A percentile compares a stretch with the other conserved stretches of the same genome.
phyloP scores from a whole-genome alignment of 2,329 filamentous ascomycete species.

The Trichoderma polysporum region DNA sequence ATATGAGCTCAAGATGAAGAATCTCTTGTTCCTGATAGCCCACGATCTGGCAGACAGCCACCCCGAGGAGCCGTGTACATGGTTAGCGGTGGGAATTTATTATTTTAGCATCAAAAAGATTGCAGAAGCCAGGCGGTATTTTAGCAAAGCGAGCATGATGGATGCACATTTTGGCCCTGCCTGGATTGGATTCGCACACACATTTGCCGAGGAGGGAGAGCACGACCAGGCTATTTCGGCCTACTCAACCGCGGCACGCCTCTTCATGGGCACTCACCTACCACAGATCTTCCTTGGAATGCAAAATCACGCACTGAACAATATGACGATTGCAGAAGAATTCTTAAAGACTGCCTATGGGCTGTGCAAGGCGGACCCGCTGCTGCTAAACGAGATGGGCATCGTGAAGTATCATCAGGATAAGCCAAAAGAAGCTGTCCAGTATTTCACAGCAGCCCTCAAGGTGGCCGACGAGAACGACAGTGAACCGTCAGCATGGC shows the following conservation, averaged over 20 bases:
- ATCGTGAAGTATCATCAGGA: conserved; percentile 94
- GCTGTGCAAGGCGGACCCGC: conserved; percentile 78
- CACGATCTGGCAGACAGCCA: conserved; percentile 92
- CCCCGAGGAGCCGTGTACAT: conserved; percentile 86
- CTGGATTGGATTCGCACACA: conserved; percentile 99
- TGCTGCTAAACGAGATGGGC: conserved; percentile 93
- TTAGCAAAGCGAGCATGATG: conserved; percentile 96
- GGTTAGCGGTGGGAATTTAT: conserved; percentile 93
- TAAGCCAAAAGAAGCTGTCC: conserved; percentile 70
- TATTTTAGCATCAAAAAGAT: conserved; percentile 89
- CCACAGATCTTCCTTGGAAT: conserved; percentile 96
- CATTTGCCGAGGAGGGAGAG: conserved; percentile 94
- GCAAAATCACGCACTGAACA: conserved; percentile 96
- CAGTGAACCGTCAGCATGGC: conserved; percentile 77
- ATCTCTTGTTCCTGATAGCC: conserved; percentile 84
- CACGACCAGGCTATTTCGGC: conserved; percentile 98
- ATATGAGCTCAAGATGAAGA: conserved; percentile 82
- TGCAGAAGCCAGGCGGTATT: conserved; percentile 90
- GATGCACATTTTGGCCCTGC: conserved; percentile 95
- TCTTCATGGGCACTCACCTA: conserved; percentile 96
- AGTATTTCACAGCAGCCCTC: conserved; percentile 76
- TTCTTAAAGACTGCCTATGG: conserved; percentile 88
- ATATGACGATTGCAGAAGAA: conserved; percentile 89
- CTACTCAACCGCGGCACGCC: conserved; percentile 88
- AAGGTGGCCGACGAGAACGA: conserved; percentile 76